phyloP scores from a whole-genome alignment of 2,329 filamentous ascomycete genomes.

The Dactylellina leptospora region DNA sequence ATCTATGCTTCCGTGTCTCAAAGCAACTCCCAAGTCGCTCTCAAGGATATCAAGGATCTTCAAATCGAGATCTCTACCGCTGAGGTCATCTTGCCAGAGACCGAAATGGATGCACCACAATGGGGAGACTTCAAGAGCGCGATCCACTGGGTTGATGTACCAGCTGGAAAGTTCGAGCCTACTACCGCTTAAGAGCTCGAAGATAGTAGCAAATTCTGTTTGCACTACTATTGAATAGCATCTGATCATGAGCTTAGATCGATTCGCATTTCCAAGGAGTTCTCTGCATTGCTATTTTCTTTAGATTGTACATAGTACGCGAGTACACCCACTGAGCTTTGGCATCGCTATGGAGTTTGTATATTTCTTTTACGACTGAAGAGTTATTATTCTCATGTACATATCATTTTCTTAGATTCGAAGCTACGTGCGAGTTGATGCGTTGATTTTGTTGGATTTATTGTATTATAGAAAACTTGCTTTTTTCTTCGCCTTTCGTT shows the following conservation, averaged over 20 bases:
- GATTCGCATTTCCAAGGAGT: constrained; percentile 10
- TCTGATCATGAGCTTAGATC: not conserved
- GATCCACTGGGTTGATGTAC: constrained; percentile 26
- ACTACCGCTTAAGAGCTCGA: not conserved
- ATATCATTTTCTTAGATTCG: not conserved
- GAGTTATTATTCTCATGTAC: not conserved
- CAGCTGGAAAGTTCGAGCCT: constrained; percentile 5
- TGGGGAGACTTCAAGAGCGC: constrained; percentile 19
- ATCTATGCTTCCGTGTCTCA: constrained; percentile 55
- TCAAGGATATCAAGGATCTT: constrained; percentile 56
- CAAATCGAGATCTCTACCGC: constrained; percentile 58
- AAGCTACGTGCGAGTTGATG: too few species aligned
- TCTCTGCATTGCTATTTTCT: not conserved
- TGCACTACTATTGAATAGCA: not conserved
- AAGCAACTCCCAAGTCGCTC: constrained; percentile 45
- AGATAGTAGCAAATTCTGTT: not conserved
- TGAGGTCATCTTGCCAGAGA: constrained; percentile 54
- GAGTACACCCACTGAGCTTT: not conserved
- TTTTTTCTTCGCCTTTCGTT: not conserved
- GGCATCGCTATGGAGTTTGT: constrained; percentile 4
- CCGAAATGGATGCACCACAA: constrained; percentile 2
- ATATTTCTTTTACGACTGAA: not conserved
- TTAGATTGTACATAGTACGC: not conserved
- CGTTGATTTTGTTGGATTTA: constrained; percentile 16
- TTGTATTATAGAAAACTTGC: constrained; percentile 1